phyloP scores from a whole-genome alignment of 805 yeast species.

The Candida germanica region DNA sequence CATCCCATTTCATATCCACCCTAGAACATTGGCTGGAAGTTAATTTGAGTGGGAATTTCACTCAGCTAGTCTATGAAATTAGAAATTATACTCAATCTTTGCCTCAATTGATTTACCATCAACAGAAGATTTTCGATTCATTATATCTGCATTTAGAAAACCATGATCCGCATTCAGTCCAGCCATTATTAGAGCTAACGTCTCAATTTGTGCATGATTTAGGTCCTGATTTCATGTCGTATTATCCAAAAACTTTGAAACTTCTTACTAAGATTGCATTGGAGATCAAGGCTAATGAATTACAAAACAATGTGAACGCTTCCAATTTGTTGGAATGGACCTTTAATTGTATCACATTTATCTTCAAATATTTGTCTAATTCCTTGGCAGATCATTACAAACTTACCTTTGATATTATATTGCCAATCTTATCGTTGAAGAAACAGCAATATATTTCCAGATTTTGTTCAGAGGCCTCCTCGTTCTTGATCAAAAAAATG shows the following conservation, averaged over 20 bases:
- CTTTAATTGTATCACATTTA: slow-evolving; percentile 80
- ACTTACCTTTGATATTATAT: slow-evolving; percentile 64
- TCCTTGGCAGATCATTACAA: slow-evolving; percentile 54
- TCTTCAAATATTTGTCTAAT: slow-evolving; percentile 82
- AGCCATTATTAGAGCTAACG: slow-evolving; percentile 72
- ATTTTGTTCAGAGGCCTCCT: slow-evolving; percentile 87
- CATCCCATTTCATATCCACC: slow-evolving; percentile 74
- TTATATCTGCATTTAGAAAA: slow-evolving; percentile 46
- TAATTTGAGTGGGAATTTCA: slow-evolving; percentile 70
- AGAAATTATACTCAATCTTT: slow-evolving; percentile 60
- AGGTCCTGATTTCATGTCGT: slow-evolving; percentile 84
- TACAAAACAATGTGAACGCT: slow-evolving; percentile 53
- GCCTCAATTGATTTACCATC: slow-evolving; percentile 78
- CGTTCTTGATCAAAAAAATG: slow-evolving; percentile 76
- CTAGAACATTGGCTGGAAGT: slow-evolving; percentile 86
- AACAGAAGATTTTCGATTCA: slow-evolving; percentile 51
- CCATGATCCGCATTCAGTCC: slow-evolving; percentile 69
- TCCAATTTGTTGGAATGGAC: slow-evolving; percentile 74
- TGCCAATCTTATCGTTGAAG: slow-evolving; percentile 58
- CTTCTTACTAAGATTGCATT: slow-evolving; percentile 48
- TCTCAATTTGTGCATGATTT: slow-evolving; percentile 89
- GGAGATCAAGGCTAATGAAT: slow-evolving; percentile 37
- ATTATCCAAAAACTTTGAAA: slow-evolving; percentile 51
- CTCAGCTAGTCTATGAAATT: slow-evolving; percentile 56
- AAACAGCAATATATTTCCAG: slow-evolving; percentile 66